Conservation (phyloP, 2,329 filamentous ascomycete species). For the Setomelanomma holmii region DNA sequence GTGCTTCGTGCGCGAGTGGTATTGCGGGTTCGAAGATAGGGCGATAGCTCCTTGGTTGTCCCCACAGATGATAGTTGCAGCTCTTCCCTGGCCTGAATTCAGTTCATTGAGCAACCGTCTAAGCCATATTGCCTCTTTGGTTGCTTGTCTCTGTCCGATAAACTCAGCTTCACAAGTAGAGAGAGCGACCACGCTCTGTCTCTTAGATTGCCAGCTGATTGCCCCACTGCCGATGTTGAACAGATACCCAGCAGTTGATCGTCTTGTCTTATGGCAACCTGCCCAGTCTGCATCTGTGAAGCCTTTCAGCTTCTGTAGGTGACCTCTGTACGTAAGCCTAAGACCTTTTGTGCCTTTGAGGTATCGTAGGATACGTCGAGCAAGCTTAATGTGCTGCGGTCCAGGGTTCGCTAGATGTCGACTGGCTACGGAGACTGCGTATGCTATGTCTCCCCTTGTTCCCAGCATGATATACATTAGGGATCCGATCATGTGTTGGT, state of each 20-base stretch:
- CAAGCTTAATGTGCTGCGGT: slow-evolving; percentile 12
- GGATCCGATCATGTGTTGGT: slow-evolving; percentile 12
- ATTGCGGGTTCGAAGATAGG: slow-evolving; percentile 12
- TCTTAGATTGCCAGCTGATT: slow-evolving; percentile 27
- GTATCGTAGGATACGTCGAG: slow-evolving; percentile 3
- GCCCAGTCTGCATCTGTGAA: slow-evolving; percentile 29
- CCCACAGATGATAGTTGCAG: slow-evolving; percentile 5
- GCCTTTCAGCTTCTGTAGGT: slow-evolving; percentile 14
- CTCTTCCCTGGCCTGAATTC: neutral
- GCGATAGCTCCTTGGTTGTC: slow-evolving; percentile 19
- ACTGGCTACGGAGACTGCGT: slow-evolving; percentile 16
- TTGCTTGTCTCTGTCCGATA: slow-evolving; percentile 21
- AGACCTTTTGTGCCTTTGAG: slow-evolving; percentile 10
- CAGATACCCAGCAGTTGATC: slow-evolving; percentile 27
- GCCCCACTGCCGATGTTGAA: slow-evolving; percentile 23
- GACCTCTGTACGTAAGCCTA: slow-evolving; percentile 8
- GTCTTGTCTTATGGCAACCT: slow-evolving; percentile 5
- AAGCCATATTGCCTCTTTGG: slow-evolving; percentile 28
- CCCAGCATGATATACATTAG: slow-evolving; percentile 31
- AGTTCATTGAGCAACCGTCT: slow-evolving; percentile 10
- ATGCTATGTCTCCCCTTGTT: slow-evolving; percentile 22
- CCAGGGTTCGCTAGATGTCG: slow-evolving; percentile 16
- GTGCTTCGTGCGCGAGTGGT: slow-evolving; percentile 9
- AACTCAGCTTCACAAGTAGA: slow-evolving; percentile 31
- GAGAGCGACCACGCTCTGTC: slow-evolving; percentile 20